Conservation (phyloP, 2,329 filamentous ascomycete species). For the Diaporthe humulicola region DNA sequence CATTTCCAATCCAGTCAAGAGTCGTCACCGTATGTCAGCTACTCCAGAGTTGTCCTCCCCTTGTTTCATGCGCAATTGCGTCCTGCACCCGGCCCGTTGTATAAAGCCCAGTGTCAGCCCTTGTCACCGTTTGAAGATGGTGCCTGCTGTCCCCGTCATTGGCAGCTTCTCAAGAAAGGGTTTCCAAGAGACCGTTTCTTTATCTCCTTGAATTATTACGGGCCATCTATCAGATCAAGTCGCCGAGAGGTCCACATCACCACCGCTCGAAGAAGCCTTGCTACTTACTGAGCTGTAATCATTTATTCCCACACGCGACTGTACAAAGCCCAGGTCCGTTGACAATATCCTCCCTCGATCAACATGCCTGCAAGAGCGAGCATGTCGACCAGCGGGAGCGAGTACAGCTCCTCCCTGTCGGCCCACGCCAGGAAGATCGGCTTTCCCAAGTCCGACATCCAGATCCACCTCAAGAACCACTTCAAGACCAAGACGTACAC, state of each 20-base stretch:
- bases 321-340: constrained; percentile 1
- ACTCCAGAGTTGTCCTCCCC: neutral
- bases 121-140: constrained; percentile 22
- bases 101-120: constrained; percentile 24
- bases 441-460: constrained; percentile 55
- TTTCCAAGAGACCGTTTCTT: constrained; percentile 5
- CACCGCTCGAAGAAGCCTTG: neutral
- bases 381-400: constrained; percentile 39
- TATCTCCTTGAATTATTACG: neutral
- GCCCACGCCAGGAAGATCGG: constrained; percentile 36
- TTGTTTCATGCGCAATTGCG: constrained; percentile 34
- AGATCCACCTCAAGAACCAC: constrained; percentile 65
- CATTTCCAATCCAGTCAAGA: constrained; percentile 19
- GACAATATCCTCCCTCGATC: neutral
- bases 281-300: neutral
- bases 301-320: neutral
- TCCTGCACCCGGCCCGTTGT: neutral
- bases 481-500: constrained; percentile 69
- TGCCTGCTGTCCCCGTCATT: neutral
- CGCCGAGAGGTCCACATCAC: neutral
- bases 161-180: neutral
- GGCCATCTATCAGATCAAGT: neutral
- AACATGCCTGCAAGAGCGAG: constrained; percentile 26
- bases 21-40: constrained; percentile 8
- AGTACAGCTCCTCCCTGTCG: constrained; percentile 38